A percentile compares a stretch with the other conserved stretches of the same genome.
Conservation (phyloP, 2,329 filamentous ascomycete species). For the Colletotrichum spinosum region DNA sequence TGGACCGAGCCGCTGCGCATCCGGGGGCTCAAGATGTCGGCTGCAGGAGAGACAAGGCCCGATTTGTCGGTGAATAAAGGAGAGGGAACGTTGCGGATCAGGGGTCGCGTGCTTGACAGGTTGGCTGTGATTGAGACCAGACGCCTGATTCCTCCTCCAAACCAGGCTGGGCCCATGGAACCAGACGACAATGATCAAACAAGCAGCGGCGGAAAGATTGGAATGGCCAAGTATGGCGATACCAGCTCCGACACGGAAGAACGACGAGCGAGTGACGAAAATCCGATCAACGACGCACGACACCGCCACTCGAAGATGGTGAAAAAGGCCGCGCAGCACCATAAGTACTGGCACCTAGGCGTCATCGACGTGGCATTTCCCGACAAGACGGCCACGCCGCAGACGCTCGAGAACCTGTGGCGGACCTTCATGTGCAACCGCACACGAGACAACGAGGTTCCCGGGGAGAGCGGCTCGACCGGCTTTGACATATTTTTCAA, state of each 20-base stretch:
- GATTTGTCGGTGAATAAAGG: not conserved
- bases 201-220: too few species aligned
- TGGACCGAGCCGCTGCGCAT: constrained; percentile 33
- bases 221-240: too few species aligned
- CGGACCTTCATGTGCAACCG: constrained; percentile 28
- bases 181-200: not conserved
- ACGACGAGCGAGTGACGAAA: not conserved
- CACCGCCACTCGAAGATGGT: constrained; percentile 2
- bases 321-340: not conserved
- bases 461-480: not conserved
- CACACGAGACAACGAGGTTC: constrained; percentile 10
- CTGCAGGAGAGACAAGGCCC: not conserved
- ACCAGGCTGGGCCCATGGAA: not conserved
- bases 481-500: constrained; percentile 14
- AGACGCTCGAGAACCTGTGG: constrained; percentile 24
- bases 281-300: not conserved
- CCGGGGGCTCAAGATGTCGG: constrained; percentile 5
- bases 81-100: not conserved
- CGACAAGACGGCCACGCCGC: constrained; percentile 10
- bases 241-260: not conserved
- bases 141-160: not conserved
- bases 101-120: constrained; percentile 7
- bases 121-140: constrained; percentile 7
- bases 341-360: not conserved
- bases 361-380: constrained; percentile 19